These are phyloP conservation scores for Arctium lappa DNA, from an alignment of 129 eudicot species.

Conservation along the genomic window DNA sequence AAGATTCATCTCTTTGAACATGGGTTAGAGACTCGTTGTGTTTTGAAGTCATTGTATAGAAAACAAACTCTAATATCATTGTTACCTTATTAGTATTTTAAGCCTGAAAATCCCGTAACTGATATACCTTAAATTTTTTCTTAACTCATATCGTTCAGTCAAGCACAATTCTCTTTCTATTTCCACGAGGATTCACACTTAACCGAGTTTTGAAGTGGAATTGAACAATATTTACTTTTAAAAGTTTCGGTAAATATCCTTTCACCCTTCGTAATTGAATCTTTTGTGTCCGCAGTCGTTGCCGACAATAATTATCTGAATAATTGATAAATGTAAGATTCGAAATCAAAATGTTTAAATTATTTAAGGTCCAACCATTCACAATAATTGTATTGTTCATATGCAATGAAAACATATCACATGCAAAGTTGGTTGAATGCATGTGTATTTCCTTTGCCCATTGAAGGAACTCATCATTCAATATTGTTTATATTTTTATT, in stretches of 20 bases:
- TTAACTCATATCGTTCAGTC: not conserved
- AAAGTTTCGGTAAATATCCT: not conserved
- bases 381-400: not conserved
- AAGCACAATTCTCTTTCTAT: not conserved
- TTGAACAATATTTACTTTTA: not conserved
- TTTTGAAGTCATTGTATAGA: no score
- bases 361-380: not conserved
- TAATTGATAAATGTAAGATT: not conserved
- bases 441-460: slow-evolving; percentile 32
- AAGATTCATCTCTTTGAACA: not conserved
- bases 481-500: not conserved
- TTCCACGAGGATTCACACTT: not conserved
- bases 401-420: slow-evolving; percentile 21
- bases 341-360: not conserved
- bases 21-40: no score
- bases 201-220: not conserved
- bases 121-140: no score
- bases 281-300: not conserved
- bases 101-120: not conserved
- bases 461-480: not conserved
- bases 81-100: not conserved
- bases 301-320: not conserved
- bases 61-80: no score
- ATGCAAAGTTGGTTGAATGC: slow-evolving; percentile 23
- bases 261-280: not conserved